These are phyloP conservation scores for Amanita pallidorosea DNA, from an alignment of 768 basidiomycete genomes.

Conservation along the genomic window DNA sequence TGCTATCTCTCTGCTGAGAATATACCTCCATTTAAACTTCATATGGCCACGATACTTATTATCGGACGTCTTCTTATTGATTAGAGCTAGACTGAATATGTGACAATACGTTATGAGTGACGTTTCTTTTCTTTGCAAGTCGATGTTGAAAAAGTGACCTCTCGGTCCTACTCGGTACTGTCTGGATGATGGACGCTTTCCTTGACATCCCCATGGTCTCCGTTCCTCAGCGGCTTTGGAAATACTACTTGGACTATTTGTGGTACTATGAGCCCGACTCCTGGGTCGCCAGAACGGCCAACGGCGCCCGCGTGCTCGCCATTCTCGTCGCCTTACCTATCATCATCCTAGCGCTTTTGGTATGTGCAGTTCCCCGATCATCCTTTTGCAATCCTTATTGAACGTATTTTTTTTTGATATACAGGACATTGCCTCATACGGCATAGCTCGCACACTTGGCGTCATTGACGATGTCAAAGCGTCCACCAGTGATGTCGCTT, in stretches of 20 bases:
- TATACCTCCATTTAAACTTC: not conserved
- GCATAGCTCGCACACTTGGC: conserved; percentile 74
- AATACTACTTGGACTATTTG: conserved; percentile 48
- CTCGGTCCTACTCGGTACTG: no score
- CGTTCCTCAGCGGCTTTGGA: conserved; percentile 40
- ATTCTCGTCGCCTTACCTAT: conserved; percentile 53
- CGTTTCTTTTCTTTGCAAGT: not conserved
- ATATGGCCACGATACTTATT: not conserved
- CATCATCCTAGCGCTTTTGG: conserved; percentile 41
- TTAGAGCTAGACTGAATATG: not conserved
- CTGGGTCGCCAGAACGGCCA: conserved; percentile 57
- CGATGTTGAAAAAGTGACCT: no score
- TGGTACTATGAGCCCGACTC: conserved; percentile 56
- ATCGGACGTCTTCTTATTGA: not conserved
- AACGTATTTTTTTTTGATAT: not conserved
- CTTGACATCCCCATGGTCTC: conserved; percentile 20
- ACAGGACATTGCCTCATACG: conserved; percentile 74
- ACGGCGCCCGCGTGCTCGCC: conserved; percentile 54
- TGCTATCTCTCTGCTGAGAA: conserved; percentile 4
- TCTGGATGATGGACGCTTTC: conserved; percentile 10
- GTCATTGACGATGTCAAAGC: conserved; percentile 67
- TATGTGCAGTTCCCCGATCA: conserved; percentile 23
- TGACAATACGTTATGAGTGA: conserved; percentile 2
- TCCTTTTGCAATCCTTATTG: conserved; percentile 2
- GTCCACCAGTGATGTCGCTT: conserved; percentile 51